A percentile compares a stretch with the other conserved stretches of the same genome.
These are phyloP conservation scores for Gilbertella persicaria DNA, from an alignment of 371 early-diverging fungal genomes.

Conservation along the genomic window DNA sequence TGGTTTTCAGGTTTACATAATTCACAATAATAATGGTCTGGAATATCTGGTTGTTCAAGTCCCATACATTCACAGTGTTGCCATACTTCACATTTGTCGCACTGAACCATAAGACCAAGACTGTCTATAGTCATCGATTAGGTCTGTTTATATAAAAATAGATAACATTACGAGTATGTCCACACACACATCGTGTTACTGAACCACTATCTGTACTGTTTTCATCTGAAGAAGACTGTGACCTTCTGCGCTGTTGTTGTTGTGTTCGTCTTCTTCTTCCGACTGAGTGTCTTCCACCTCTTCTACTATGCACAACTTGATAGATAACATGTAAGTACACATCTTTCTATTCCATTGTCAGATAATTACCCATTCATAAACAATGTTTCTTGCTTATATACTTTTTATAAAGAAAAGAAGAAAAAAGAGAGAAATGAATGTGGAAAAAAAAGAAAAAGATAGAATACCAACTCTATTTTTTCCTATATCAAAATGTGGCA, in stretches of 20 bases:
- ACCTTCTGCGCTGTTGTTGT: constrained; percentile 19
- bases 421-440: too few relatives aligned
- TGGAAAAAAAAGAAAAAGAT: too few relatives aligned
- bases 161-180: constrained; percentile 58
- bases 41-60: constrained; percentile 66
- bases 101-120: constrained; percentile 83
- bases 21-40: constrained; percentile 87
- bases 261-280: constrained; percentile 7
- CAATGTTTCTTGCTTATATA: too few relatives aligned
- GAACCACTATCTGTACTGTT: constrained; percentile 58
- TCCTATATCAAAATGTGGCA: too few relatives aligned
- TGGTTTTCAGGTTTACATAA: constrained; percentile 56
- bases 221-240: constrained; percentile 35
- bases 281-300: constrained; percentile 7
- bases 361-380: too few relatives aligned
- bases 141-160: not conserved
- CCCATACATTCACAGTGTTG: constrained; percentile 88
- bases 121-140: constrained; percentile 24
- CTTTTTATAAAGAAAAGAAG: too few relatives aligned
- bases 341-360: too few relatives aligned
- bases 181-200: constrained; percentile 77
- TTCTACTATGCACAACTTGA: constrained; percentile 17
- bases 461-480: too few relatives aligned
- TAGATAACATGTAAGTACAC: too few relatives aligned
- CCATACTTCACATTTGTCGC: constrained; percentile 88